A percentile compares a stretch with the other conserved stretches of the same genome.
Evolutionary conservation across 2,329 filamentous ascomycete species (phyloP).

Genomic region (Cryphonectria naterciae): DNA sequence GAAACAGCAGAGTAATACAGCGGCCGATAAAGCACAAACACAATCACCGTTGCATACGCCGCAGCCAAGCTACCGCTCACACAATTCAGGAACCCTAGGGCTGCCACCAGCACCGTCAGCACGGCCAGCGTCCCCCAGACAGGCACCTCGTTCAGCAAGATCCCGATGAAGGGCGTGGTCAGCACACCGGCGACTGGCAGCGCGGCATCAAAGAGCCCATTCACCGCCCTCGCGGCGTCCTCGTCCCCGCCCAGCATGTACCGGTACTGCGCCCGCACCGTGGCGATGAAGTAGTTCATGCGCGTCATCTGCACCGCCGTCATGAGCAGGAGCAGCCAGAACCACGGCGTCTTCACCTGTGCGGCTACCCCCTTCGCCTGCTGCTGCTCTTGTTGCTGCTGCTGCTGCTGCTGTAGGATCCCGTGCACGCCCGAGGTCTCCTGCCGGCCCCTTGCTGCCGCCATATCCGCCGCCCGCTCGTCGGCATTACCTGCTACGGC

Average conservation of each 20-base stretch:
- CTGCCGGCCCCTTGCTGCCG: slow-evolving; percentile 58
- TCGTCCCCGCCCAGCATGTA: slow-evolving; percentile 62
- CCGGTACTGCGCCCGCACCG: slow-evolving; percentile 70
- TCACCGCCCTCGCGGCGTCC: slow-evolving; percentile 41
- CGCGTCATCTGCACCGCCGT: slow-evolving; percentile 63
- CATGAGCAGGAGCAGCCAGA: slow-evolving; percentile 70
- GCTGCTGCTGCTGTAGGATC: slow-evolving; percentile 66
- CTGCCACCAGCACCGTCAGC: slow-evolving; percentile 62
- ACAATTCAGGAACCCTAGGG: slow-evolving; percentile 68
- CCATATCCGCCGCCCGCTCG: slow-evolving; percentile 57
- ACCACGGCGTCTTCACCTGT: slow-evolving; percentile 73
- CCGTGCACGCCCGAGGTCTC: slow-evolving; percentile 70
- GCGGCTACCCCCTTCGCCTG: slow-evolving; percentile 54
- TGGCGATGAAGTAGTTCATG: slow-evolving; percentile 75
- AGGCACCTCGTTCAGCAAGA: slow-evolving; percentile 68
- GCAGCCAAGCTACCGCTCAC: slow-evolving; percentile 49
- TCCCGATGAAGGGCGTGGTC: slow-evolving; percentile 72
- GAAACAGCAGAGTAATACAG: slow-evolving; percentile 79
- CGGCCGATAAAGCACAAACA: slow-evolving; percentile 74
- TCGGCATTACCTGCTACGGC: slow-evolving; percentile 62
- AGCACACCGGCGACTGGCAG: slow-evolving; percentile 71
- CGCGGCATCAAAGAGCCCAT: slow-evolving; percentile 48
- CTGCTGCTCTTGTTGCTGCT: slow-evolving; percentile 56
- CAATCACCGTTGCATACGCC: slow-evolving; percentile 67
- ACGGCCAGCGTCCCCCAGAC: slow-evolving; percentile 63